phyloP scores from a whole-genome alignment of 441 rosid species.

The Adansonia madagascariensis region DNA sequence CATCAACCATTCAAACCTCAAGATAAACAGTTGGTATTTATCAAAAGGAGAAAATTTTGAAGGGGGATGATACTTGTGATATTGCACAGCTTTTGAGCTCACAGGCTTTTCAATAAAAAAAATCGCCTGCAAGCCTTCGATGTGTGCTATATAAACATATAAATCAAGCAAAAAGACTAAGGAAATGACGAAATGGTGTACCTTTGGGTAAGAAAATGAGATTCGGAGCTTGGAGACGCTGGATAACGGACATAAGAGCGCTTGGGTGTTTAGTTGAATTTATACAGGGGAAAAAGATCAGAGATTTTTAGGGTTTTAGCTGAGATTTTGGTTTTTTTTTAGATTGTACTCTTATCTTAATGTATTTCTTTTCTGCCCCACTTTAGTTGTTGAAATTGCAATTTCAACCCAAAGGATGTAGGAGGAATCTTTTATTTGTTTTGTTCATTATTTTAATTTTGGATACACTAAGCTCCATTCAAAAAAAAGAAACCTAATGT shows the following conservation, averaged over 20 bases:
- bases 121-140: constrained; percentile 67
- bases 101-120: constrained; percentile 30
- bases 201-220: constrained; percentile 31
- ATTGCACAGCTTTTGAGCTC: constrained; percentile 48
- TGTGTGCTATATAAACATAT: constrained; percentile 45
- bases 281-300: constrained; percentile 2
- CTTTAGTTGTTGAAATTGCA: not conserved
- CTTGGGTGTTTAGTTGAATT: not conserved
- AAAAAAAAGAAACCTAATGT: too few relatives aligned
- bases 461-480: too few relatives aligned
- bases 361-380: not conserved
- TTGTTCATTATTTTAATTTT: too few relatives aligned
- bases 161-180: not conserved
- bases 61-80: constrained; percentile 36
- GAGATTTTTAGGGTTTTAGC: constrained; percentile 28
- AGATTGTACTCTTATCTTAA: not conserved
- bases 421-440: not conserved
- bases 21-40: constrained; percentile 24
- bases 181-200: constrained; percentile 19
- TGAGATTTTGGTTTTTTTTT: constrained; percentile 31
- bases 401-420: not conserved
- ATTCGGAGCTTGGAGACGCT: constrained; percentile 13
- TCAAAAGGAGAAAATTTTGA: constrained; percentile 32
- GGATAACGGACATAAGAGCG: not conserved
- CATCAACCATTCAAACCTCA: constrained; percentile 35